A percentile compares a stretch with the other conserved stretches of the same genome.
Conservation (phyloP, 2,329 filamentous ascomycete genomes). For the Dothideomycetes sp. region DNA sequence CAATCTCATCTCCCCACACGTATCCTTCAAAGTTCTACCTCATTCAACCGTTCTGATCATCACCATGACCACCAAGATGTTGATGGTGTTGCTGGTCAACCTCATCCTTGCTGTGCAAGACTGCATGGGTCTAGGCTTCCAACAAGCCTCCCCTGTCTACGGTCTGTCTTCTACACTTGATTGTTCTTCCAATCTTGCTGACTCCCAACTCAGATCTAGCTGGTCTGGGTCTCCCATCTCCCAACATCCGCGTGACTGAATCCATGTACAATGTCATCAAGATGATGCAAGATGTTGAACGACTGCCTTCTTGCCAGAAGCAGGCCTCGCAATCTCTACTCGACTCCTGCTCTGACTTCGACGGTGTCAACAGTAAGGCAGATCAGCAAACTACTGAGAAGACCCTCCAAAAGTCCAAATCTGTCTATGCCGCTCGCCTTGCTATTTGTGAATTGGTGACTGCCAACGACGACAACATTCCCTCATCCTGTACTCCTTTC, state of each 20-base stretch:
- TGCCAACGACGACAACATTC: slow-evolving; percentile 39
- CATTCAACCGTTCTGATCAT: neutral
- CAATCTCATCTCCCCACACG: neutral
- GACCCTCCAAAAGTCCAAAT: slow-evolving; percentile 39
- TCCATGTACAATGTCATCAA: slow-evolving; percentile 27
- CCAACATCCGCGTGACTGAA: slow-evolving; percentile 12
- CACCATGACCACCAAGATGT: slow-evolving; percentile 7
- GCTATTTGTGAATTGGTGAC: slow-evolving; percentile 54
- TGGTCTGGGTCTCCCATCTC: slow-evolving; percentile 1
- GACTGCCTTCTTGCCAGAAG: slow-evolving; percentile 43
- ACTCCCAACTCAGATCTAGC: neutral
- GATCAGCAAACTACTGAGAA: slow-evolving; percentile 22
- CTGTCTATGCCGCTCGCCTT: slow-evolving; percentile 52
- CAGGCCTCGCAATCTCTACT: slow-evolving; percentile 44
- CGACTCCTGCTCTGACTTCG: slow-evolving; percentile 44
- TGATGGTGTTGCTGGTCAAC: neutral
- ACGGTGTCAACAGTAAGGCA: slow-evolving; percentile 23
- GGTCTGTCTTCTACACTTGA: no score
- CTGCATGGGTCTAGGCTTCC: slow-evolving; percentile 12
- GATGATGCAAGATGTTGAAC: slow-evolving; percentile 36
- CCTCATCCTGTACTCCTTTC: slow-evolving; percentile 43
- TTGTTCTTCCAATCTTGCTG: neutral
- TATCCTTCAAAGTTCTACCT: neutral
- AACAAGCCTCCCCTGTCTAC: slow-evolving; percentile 12
- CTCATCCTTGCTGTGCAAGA: neutral